Evolutionary conservation across 2,329 filamentous ascomycete species (phyloP).

Genomic region (Fusarium graminum): DNA sequence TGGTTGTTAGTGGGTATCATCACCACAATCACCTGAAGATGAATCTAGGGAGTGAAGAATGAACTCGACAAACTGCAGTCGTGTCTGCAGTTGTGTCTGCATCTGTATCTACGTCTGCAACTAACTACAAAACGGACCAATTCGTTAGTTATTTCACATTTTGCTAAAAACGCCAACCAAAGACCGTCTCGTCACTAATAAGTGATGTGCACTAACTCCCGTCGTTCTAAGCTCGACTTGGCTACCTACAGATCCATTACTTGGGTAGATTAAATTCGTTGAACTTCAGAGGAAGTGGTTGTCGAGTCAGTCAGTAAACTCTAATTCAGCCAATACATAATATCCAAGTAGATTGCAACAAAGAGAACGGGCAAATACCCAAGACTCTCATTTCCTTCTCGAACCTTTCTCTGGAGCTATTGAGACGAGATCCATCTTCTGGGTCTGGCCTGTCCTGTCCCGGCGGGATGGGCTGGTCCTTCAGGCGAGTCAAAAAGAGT

Average conservation of each 20-base stretch:
- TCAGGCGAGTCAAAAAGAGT: constrained; percentile 27
- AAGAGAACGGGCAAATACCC: background rate
- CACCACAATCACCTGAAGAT: constrained; percentile 43
- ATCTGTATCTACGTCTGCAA: background rate
- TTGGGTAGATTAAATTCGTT: constrained; percentile 7
- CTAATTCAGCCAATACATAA: constrained; percentile 7
- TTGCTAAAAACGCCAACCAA: constrained; percentile 14
- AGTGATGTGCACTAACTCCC: constrained; percentile 41
- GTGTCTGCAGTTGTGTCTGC: too few species aligned
- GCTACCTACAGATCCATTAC: too few species aligned
- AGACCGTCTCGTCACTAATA: constrained; percentile 23
- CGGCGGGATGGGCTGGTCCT: constrained; percentile 42
- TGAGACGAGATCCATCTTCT: background rate
- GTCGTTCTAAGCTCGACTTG: constrained; percentile 26
- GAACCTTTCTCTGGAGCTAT: constrained; percentile 23
- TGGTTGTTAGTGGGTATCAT: constrained; percentile 20
- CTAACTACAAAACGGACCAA: background rate
- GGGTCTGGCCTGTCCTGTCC: constrained; percentile 13
- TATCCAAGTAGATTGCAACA: background rate
- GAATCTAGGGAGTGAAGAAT: constrained; percentile 27
- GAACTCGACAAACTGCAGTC: constrained; percentile 12
- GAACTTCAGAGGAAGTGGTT: constrained; percentile 19
- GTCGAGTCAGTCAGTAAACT: constrained; percentile 37
- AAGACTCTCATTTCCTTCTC: constrained; percentile 9
- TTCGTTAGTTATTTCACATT: background rate